Percentiles rank a stretch among this genome's conserved stretches.
phyloP scores from a whole-genome alignment of 2,329 filamentous ascomycete genomes.

The Aspergillus luchuensis region DNA sequence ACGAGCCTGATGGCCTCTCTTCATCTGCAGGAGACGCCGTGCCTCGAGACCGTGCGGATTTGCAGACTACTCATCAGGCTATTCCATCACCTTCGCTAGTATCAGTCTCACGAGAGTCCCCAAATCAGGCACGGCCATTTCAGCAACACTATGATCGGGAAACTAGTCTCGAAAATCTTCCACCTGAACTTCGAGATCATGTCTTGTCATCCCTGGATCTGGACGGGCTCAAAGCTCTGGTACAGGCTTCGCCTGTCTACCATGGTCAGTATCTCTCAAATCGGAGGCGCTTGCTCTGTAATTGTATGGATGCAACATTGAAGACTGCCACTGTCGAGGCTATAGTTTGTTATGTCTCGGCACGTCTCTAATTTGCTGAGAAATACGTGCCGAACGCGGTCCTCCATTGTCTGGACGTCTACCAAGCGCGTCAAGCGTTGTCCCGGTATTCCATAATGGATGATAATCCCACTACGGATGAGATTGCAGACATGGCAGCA shows the following conservation, averaged over 20 bases:
- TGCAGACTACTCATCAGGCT: too few species aligned
- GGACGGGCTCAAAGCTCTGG: constrained; percentile 21
- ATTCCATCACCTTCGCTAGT: too few species aligned
- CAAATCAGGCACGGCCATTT: too few species aligned
- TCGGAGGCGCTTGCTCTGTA: constrained; percentile 23
- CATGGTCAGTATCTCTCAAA: constrained; percentile 29
- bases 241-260: constrained; percentile 30
- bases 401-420: too few species aligned
- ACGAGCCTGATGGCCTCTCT: too few species aligned
- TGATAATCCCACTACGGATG: constrained; percentile 4
- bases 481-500: not conserved
- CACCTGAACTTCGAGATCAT: constrained; percentile 27
- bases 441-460: not conserved
- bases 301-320: constrained; percentile 20
- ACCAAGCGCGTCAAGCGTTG: not conserved
- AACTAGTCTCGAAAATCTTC: constrained; percentile 13
- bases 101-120: too few species aligned
- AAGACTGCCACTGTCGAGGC: constrained; percentile 19
- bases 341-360: constrained; percentile 6
- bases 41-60: too few species aligned
- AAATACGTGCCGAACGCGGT: not conserved
- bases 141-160: too few species aligned
- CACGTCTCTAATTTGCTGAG: not conserved
- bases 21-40: too few species aligned
- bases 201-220: constrained; percentile 25